phyloP scores from a whole-genome alignment of 306 rosid species.

The Mimosa bimucronata region DNA sequence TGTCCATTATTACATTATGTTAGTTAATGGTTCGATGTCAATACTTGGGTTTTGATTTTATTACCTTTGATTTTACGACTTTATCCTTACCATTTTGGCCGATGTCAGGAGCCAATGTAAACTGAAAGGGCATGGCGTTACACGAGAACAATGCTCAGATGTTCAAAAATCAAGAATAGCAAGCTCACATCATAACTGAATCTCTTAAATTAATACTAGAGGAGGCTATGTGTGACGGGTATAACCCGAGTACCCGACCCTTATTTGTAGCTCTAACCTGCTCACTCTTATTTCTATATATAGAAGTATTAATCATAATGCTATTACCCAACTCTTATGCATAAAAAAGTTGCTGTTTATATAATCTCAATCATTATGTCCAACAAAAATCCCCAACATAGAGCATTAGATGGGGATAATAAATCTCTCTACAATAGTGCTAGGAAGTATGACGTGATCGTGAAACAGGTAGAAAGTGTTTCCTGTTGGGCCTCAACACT shows the following conservation, averaged over 20 bases:
- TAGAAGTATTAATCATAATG: neutral
- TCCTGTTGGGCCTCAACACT: neutral
- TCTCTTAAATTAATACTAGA: neutral
- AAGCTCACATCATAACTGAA: neutral
- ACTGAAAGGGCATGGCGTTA: neutral
- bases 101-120: neutral
- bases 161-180: neutral
- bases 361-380: slow-evolving; percentile 28
- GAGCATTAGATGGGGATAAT: slow-evolving; percentile 27
- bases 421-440: slow-evolving; percentile 36
- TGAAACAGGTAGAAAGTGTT: slow-evolving; percentile 41
- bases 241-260: neutral
- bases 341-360: neutral
- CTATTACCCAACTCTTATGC: neutral
- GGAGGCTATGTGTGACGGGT: slow-evolving; percentile 4
- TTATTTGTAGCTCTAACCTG: neutral
- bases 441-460: slow-evolving; percentile 40
- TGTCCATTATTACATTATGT: neutral
- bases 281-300: neutral
- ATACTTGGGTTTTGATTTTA: neutral
- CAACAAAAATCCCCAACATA: slow-evolving; percentile 1
- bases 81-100: neutral
- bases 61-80: neutral
- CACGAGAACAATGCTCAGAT: slow-evolving; percentile 36
- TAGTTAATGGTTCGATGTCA: neutral